Base-by-base conservation (phyloP, 768 basidiomycete species). In the Phanerochaete carnosa region DNA sequence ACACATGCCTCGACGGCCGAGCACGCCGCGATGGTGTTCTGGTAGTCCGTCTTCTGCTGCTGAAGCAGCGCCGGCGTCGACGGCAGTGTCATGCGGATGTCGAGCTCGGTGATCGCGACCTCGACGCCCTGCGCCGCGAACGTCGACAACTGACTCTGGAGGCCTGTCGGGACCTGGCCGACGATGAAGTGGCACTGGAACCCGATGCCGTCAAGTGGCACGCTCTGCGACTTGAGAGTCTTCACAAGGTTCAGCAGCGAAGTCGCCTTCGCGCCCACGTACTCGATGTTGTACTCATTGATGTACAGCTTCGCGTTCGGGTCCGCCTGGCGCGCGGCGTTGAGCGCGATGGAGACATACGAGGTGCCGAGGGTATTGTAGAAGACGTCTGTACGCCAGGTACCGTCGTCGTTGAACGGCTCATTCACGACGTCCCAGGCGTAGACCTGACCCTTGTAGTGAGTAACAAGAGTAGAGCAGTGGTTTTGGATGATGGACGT, bases 81-180 rank as follows among this genome's bases (percentile, higher is more conserved):
- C 19, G 85, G 86, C n/a, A 84, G 74, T 12, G 77, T 79, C 78
- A 86, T 86, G 49, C 87, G 77, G 65, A 83, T 82, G 65, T 88
- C 87, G 49, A 89, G 78, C 68, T 88, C 87, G 2, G 87, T 89
- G 64, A 88, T 81, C 19, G 86, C 86, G 32, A 87, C 81, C 60
- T 88, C 87, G 53, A 89, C 76, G 16, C 87, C 86, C 43, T 86
- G 79, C 11, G 77, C 79, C 30, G 80, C 76, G 66, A 88, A 82
- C 52, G 79, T 75, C 55, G 79, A 66, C 59, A 87, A 72, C 60
- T 83, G 82, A 3, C 75, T 69, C 52, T 79, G 73, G 45, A 88
- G 68, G 6, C 69, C 65, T 26, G 62, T 70, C 0, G 84, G 82
- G 15, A 87, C 76, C 57, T 79, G 64, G 19, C 85, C 85, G 45